A percentile compares a stretch with the other conserved stretches of the same genome.
phyloP scores from a whole-genome alignment of 768 basidiomycete genomes.

The Cubamyces lactineus region DNA sequence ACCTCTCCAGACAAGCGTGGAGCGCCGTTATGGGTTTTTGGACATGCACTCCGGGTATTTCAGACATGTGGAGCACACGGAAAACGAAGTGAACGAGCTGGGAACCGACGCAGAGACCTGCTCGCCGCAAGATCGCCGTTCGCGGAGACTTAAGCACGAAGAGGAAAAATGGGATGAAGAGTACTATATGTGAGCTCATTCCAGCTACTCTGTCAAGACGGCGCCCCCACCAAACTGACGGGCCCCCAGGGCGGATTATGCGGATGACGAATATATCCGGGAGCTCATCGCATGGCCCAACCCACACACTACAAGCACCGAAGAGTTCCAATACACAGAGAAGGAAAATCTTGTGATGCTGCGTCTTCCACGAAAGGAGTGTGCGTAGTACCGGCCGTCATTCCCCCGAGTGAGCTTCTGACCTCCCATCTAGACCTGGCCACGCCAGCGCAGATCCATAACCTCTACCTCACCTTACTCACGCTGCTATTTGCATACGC shows the following conservation, averaged over 20 bases:
- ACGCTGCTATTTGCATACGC: constrained; percentile 78
- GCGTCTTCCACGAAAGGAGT: constrained; percentile 54
- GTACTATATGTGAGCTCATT: constrained; percentile 73
- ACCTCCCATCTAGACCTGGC: constrained; percentile 55
- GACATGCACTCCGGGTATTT: constrained; percentile 78
- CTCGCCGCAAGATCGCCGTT: constrained; percentile 52
- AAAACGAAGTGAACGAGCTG: constrained; percentile 84
- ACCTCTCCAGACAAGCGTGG: constrained; percentile 43
- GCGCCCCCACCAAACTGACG: not conserved
- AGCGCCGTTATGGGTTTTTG: constrained; percentile 75
- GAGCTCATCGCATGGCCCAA: constrained; percentile 71
- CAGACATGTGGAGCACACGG: constrained; percentile 66
- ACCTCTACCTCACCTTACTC: constrained; percentile 69
- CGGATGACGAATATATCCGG: constrained; percentile 74
- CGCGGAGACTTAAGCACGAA: constrained; percentile 60
- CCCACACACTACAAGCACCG: constrained; percentile 45
- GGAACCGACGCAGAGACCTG: constrained; percentile 67
- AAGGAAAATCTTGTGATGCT: constrained; percentile 72
- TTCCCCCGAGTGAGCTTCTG: not conserved
- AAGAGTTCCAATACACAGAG: constrained; percentile 62
- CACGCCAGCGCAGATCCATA: constrained; percentile 55
- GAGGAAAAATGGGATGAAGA: constrained; percentile 83
- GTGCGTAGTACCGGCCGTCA: constrained; percentile 37
- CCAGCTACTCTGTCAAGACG: not conserved
- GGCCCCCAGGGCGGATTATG: constrained; percentile 71